Conservation (phyloP, 768 basidiomycete genomes). For the Trametes maxima region DNA sequence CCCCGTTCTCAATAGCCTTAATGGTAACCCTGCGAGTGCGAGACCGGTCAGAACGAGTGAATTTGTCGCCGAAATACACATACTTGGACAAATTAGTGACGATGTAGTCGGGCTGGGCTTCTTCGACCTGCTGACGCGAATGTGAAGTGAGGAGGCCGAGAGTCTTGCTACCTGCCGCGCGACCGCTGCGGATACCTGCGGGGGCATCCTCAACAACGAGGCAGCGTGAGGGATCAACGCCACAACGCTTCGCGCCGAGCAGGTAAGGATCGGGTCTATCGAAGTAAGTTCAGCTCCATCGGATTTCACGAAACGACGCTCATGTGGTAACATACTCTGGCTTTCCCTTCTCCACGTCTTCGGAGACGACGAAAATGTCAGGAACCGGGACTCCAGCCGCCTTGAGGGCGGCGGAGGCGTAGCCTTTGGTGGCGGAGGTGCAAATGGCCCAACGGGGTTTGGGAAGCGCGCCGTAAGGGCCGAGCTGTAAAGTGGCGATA, state of each 20-base stretch:
- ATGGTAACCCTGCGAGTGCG: constrained; percentile 32
- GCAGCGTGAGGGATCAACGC: constrained; percentile 66
- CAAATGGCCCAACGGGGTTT: constrained; percentile 85
- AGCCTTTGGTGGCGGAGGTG: constrained; percentile 78
- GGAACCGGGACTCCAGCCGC: constrained; percentile 69
- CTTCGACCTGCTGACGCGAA: constrained; percentile 64
- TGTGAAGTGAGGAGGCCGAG: constrained; percentile 86
- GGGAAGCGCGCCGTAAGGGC: constrained; percentile 36
- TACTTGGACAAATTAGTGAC: constrained; percentile 74
- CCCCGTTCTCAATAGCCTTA: constrained; percentile 37
- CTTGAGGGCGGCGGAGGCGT: constrained; percentile 72
- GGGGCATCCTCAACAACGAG: constrained; percentile 94
- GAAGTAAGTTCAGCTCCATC: not conserved
- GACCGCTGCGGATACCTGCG: constrained; percentile 77
- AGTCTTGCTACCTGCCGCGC: constrained; percentile 81
- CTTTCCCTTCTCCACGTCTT: constrained; percentile 83
- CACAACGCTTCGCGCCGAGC: constrained; percentile 74
- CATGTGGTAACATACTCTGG: constrained; percentile 51
- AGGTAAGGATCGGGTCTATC: constrained; percentile 87
- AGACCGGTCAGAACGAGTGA: not conserved
- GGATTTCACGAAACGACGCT: not conserved
- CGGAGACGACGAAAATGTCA: constrained; percentile 77
- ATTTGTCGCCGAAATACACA: constrained; percentile 13
- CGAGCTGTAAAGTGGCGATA: constrained; percentile 13
- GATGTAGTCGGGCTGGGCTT: constrained; percentile 64